phyloP scores from a whole-genome alignment of 176 grass and related monocot genomes.

The Paspalum vaginatum region DNA sequence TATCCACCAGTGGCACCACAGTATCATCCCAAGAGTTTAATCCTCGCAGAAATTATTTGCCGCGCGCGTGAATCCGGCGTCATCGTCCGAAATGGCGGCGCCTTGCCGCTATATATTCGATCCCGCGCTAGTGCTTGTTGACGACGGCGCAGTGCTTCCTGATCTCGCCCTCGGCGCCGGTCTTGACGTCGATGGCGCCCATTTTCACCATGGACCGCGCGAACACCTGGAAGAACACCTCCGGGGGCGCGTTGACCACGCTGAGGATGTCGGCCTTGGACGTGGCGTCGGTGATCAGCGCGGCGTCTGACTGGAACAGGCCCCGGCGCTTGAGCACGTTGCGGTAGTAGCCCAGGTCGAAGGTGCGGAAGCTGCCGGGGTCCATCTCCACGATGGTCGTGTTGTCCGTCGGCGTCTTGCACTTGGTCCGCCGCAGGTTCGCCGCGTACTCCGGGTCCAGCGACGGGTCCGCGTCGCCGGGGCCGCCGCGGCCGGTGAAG shows the following conservation, averaged over 20 bases:
- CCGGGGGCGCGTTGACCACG: slow-evolving; percentile 27
- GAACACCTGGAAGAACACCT: slow-evolving; percentile 72
- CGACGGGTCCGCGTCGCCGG: slow-evolving; percentile 56
- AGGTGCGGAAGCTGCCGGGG: slow-evolving; percentile 80
- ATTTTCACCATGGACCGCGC: slow-evolving; percentile 71
- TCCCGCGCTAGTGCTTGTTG: slow-evolving; percentile 34
- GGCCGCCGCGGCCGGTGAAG: slow-evolving; percentile 68
- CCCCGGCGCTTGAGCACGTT: slow-evolving; percentile 66
- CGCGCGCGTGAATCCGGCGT: background rate
- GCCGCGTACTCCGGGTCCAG: slow-evolving; percentile 62
- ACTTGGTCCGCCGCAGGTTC: slow-evolving; percentile 66
- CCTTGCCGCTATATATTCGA: too few species aligned
- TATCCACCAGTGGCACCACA: too few species aligned
- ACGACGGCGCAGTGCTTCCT: slow-evolving; percentile 67
- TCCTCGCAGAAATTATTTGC: background rate
- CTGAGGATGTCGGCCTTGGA: slow-evolving; percentile 43
- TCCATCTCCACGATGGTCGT: slow-evolving; percentile 89
- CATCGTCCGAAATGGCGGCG: background rate
- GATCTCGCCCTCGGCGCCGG: slow-evolving; percentile 67
- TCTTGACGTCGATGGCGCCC: slow-evolving; percentile 68
- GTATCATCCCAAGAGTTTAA: too few species aligned
- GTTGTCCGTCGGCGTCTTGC: slow-evolving; percentile 55
- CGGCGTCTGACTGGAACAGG: slow-evolving; percentile 81
- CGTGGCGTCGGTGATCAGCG: slow-evolving; percentile 55
- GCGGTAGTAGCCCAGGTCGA: slow-evolving; percentile 78